Base-by-base conservation (phyloP, 164 flowering plant species). In the Aristolochia californica region DNA sequence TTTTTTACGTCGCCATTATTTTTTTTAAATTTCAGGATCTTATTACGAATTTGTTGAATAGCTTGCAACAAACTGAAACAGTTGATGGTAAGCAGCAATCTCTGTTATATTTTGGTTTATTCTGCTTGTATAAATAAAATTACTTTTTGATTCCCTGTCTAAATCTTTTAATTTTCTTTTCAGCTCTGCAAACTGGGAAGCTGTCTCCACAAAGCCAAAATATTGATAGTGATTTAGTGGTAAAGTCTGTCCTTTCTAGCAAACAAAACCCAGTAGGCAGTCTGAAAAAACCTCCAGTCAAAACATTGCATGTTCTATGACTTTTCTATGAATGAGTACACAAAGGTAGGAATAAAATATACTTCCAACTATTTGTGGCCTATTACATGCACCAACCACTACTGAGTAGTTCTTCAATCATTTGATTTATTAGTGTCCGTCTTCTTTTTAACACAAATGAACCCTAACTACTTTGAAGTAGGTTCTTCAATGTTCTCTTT, bases 131-230 rank as follows among this genome's bases (percentile, higher is more conserved):
- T 2, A 30, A 14, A 28, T 22, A 34, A 40, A 22, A 26, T 17
- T 50, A 8, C 26, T 61, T 17, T 25, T 13, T 25, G 22, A 12
- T 11, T 62, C 63, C 57, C 43, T 40, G 24, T 21, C n/a, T 48
- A 21, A 15, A 2, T 44, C 49, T 62, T 30, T 5, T 48, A 23
- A 9, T 65, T 61, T 55, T 58, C 66, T 22, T 63, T 64, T 56
- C 88, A 91, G 98, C 71, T 63, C 64, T 72, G 63, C 91, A 80
- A 69, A 81, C 72, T 76, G 97, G 85, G 69, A 84, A 80, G 66
- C 64, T 77, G 62, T 82, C 86, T 24, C 83, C 79, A 7, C 61
- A 74, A 61, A 81, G 88, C 56, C 81, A 76, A 53, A 68, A 71
- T 66, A 58, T 77, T 48, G 99, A 90, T 59, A 87, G 48, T 60